Conservation (phyloP, 495 filamentous ascomycete species). For the Neurospora sp. region DNA sequence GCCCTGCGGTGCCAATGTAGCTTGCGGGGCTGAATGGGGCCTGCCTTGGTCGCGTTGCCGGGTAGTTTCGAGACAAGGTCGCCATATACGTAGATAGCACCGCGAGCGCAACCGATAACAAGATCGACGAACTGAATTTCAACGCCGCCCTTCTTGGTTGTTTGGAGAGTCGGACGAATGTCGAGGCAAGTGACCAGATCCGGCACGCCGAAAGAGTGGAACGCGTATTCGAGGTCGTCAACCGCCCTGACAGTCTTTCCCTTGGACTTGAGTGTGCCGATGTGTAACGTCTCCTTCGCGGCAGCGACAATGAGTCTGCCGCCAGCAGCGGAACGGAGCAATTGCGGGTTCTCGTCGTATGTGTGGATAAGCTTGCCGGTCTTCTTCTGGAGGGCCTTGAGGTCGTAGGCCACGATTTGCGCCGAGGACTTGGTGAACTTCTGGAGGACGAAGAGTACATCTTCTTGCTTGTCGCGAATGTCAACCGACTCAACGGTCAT, state of each 20-base stretch:
- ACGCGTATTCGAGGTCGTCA: conserved; percentile 35
- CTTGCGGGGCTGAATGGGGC: conserved; percentile 38
- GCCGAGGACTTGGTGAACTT: conserved; percentile 14
- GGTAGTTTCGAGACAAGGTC: conserved; percentile 54
- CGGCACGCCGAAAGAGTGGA: conserved; percentile 38
- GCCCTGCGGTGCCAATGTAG: conserved; percentile 88
- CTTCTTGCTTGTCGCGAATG: conserved; percentile 23
- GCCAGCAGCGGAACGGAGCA: conserved; percentile 21
- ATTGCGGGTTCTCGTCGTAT: conserved; percentile 19
- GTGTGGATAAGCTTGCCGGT: conserved; percentile 23
- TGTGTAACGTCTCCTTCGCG: conserved; percentile 25
- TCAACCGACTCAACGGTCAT: conserved; percentile 35
- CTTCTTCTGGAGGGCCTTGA: conserved; percentile 11
- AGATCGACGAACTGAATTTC: conserved; percentile 48
- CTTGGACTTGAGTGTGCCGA: conserved; percentile 24
- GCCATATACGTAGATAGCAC: conserved; percentile 68
- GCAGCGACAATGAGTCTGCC: conserved; percentile 29
- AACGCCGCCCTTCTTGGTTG: conserved; percentile 24
- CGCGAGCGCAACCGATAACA: conserved; percentile 61
- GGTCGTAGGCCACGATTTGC: conserved; percentile 34
- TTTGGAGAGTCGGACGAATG: conserved; percentile 20
- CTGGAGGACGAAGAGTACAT: conserved; percentile 37
- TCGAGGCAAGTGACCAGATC: conserved; percentile 53
- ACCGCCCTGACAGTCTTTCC: conserved; percentile 10
- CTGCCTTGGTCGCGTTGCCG: conserved; percentile 21